Percentiles rank a stretch among this genome's conserved stretches.
Conservation (phyloP, 495 filamentous ascomycete genomes). For the Penicillium parvum region DNA sequence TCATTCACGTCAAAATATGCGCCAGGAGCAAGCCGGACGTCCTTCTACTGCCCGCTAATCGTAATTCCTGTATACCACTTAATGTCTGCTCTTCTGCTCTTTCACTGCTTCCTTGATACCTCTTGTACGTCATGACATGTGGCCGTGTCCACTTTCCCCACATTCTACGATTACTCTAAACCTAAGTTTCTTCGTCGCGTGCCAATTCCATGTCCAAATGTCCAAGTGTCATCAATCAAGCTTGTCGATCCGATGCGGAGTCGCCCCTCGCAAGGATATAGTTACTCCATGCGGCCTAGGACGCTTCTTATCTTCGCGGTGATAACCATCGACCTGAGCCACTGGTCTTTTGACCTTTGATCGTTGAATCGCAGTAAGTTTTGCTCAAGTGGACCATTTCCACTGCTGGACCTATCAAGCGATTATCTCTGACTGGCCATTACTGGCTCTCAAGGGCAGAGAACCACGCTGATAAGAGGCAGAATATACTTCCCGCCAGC, state of each 20-base stretch:
- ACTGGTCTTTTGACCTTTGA: too few species aligned
- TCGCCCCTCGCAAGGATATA: conserved; percentile 11
- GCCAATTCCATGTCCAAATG: too few species aligned
- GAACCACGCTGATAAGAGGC: too few species aligned
- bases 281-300: conserved; percentile 11
- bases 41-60: conserved; percentile 24
- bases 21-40: conserved; percentile 9
- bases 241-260: conserved; percentile 1
- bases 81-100: conserved; percentile 5
- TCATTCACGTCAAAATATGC: conserved; percentile 11
- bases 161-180: background rate
- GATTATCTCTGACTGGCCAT: too few species aligned
- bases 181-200: too few species aligned
- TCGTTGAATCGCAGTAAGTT: too few species aligned
- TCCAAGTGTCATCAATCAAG: too few species aligned
- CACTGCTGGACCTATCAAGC: too few species aligned
- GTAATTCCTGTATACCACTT: background rate
- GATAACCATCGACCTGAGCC: background rate
- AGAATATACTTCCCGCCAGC: too few species aligned
- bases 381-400: too few species aligned
- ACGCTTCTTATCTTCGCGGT: conserved; percentile 1
- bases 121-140: background rate
- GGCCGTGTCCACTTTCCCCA: background rate
- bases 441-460: too few species aligned
- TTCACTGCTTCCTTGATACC: conserved; percentile 4